phyloP scores from a whole-genome alignment of 1,139 yeast genomes.

The Torulaspora globosa region DNA sequence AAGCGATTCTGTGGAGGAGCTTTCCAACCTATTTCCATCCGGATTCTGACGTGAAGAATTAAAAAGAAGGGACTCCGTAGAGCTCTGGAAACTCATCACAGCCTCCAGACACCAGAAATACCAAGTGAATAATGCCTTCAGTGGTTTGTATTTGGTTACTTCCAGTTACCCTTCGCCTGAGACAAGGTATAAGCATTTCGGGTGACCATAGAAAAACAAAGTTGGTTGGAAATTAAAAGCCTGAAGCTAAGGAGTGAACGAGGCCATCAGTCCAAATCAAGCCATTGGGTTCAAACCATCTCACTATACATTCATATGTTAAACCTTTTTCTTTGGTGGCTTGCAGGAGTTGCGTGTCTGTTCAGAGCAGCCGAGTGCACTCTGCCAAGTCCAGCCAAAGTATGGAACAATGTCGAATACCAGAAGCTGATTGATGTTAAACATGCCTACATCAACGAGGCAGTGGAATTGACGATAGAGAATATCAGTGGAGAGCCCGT shows the following conservation, averaged over 20 bases:
- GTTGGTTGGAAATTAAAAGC: too few relatives aligned
- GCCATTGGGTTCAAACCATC: constrained; percentile 5
- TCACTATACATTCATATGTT: constrained; percentile 7
- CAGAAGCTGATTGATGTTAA: constrained; percentile 56
- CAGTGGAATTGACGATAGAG: constrained; percentile 50
- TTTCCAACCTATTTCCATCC: constrained; percentile 7
- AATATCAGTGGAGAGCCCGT: constrained; percentile 58
- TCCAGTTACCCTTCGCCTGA: constrained; percentile 11
- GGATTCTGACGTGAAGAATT: constrained; percentile 3
- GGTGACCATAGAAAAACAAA: too few relatives aligned
- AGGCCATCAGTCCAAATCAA: not conserved
- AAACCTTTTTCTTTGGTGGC: constrained; percentile 12
- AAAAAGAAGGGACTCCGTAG: constrained; percentile 13
- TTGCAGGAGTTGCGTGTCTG: constrained; percentile 12
- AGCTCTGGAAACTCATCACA: constrained; percentile 10
- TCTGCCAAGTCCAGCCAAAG: constrained; percentile 27
- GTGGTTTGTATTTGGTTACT: too few relatives aligned
- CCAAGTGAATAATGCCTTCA: too few relatives aligned
- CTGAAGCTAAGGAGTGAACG: too few relatives aligned
- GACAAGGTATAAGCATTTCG: not conserved
- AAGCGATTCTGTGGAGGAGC: constrained; percentile 21
- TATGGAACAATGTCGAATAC: constrained; percentile 39
- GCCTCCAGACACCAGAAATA: not conserved
- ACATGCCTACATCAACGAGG: constrained; percentile 65
- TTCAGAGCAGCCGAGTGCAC: constrained; percentile 12